Percentiles rank a stretch among this genome's conserved stretches.
phyloP scores from a whole-genome alignment of 2,329 filamentous ascomycete species.

The Ceratocystis colombiana region DNA sequence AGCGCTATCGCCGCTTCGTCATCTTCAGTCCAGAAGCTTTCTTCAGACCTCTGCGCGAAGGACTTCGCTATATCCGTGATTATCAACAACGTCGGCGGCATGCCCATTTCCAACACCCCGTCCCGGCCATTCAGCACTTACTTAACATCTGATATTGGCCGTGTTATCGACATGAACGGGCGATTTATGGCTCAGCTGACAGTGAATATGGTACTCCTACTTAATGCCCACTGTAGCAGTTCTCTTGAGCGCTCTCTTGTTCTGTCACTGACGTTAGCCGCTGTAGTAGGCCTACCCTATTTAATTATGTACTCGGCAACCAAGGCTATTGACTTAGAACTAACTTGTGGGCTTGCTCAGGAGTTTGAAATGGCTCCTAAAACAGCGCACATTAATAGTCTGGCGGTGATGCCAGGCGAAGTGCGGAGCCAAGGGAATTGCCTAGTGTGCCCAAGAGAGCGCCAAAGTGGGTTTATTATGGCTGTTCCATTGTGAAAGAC shows the following conservation, averaged over 20 bases:
- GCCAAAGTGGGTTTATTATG: slow-evolving; percentile 21
- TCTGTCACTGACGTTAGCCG: slow-evolving; percentile 30
- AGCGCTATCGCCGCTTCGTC: neutral
- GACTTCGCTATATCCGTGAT: slow-evolving; percentile 31
- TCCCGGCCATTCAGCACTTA: slow-evolving; percentile 30
- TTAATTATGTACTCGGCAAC: slow-evolving; percentile 31
- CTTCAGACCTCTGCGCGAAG: slow-evolving; percentile 29
- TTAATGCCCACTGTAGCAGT: neutral
- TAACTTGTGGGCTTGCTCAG: slow-evolving; percentile 30
- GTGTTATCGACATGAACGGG: slow-evolving; percentile 31
- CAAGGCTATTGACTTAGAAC: slow-evolving; percentile 31
- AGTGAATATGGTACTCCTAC: slow-evolving; percentile 31
- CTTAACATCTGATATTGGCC: slow-evolving; percentile 30
- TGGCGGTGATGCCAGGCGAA: slow-evolving; percentile 31
- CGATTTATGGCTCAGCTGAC: slow-evolving; percentile 34
- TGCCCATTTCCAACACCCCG: slow-evolving; percentile 29
- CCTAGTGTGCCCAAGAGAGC: slow-evolving; percentile 23
- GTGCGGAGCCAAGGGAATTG: slow-evolving; percentile 29
- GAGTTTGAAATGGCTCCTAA: slow-evolving; percentile 29
- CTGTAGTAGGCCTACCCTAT: slow-evolving; percentile 29
- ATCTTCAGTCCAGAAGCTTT: neutral
- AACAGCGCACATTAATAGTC: slow-evolving; percentile 30
- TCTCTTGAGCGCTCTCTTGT: slow-evolving; percentile 23
- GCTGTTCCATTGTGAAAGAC: neutral
- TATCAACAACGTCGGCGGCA: slow-evolving; percentile 33